Evolutionary conservation across 306 rosid genomes (phyloP), one percentile per base, ranked within the genome.

Genomic region (Cajanus cajan): DNA sequence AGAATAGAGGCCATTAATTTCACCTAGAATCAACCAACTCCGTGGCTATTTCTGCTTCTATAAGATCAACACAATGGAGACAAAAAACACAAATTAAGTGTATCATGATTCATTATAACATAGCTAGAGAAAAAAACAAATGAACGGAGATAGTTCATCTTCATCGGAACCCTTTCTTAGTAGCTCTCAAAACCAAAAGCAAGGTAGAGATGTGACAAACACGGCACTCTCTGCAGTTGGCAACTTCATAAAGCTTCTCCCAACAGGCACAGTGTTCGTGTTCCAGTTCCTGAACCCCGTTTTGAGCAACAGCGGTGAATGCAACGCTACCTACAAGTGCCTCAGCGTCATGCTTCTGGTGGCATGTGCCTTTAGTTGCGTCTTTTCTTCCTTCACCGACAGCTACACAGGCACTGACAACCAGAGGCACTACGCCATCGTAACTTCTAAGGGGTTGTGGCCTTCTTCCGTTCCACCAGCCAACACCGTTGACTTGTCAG

Each of bases 241-340:
- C 14, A 86, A 80, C 66, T 85, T 94, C 43, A 80, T 90, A 33
- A 87, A 82, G 69, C 88, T 90, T 74, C 96, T 94, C 24, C 98
- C 98, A 0, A 94, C 94, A 0, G 97, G 97, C 24, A 94, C 98
- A 0, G 85, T 94, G 36, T 94, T 94, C 81, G 34, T 86, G 37
- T 94, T 80, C 86, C 97, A 89, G 4, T 94, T 89, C 65, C 82
- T 88, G 18, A 90, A 79, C 83, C 98, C 97, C 0, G 73, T 89
- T n/a, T 7, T 92, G 2, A 90, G 94, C 74, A 88, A 90, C 83
- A 79, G 78, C 45, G 98, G 98, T 28, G n/a, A 79, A 1, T 94
- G 97, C 88, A 25, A 43, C 8, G 16, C 61, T 19, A 0, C 81
- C 65, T 86, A 88, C 90, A 91, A 86, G 76, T 76, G 67, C 74